Evolutionary conservation across 805 yeast genomes (phyloP), one percentile per base, ranked within the genome.

Genomic region (Lipomyces orientalis): DNA sequence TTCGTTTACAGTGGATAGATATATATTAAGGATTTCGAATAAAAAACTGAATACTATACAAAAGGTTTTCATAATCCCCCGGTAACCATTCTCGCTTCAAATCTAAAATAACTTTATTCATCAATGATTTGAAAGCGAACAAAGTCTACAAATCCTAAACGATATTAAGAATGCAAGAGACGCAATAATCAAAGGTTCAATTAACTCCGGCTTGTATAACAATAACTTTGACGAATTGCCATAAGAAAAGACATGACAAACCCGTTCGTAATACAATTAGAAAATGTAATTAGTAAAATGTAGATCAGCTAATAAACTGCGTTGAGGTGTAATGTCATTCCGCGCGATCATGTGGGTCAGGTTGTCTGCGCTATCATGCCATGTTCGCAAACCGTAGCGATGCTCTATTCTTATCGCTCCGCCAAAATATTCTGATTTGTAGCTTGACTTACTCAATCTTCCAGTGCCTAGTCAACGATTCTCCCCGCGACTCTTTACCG

Each of bases 381-480:
- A 43, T 43, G 8, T 6, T 6, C 25, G 49, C 22, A n/a, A 43
- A 43, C 22, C 49, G 49, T n/a, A n/a, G 25, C 19, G 49, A 16
- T 16, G 16, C 49, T 43, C 49, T 43, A 43, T 43, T 22, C 49
- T 16, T 43, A 43, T 43, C 49, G 49, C 49, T n/a, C n/a, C 16
- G 49, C 49, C 49, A 43, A 43, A 43, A 43, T 43, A 43, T 9
- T 43, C 22, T 43, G 22, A 43, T 12, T 16, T 16, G 19, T 43
- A 43, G n/a, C 16, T 14, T 14, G 16, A 52, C 16, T 52, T 63
- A 73, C 54, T 73, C 74, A 35, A 58, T 68, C 62, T 73, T 73
- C 75, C 75, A 73, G 58, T 73, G 75, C 59, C 65, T 67, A 52
- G 71, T 64, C 29, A 71, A 49, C 54, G 69, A 60, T 52, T 71